Conservation (phyloP, 805 yeast genomes). For the Clavispora phyllophila region DNA sequence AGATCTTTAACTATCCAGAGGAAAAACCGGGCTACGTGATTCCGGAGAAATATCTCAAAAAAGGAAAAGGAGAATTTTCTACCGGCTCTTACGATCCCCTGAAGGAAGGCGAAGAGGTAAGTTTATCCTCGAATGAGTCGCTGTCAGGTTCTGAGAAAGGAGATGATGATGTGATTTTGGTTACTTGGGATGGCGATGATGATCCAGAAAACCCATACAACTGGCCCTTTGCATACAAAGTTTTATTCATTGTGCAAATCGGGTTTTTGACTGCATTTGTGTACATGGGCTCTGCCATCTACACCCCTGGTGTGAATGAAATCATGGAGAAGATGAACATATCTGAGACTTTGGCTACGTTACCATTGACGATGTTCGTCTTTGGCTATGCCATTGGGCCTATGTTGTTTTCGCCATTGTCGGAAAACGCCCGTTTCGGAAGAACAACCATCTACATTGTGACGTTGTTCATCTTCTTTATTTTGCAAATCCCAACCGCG, state of each 20-base stretch:
- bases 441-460: constrained; percentile 45
- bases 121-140: not conserved
- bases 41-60: constrained; percentile 25
- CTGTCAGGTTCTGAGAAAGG: not conserved
- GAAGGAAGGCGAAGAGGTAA: not conserved
- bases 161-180: constrained; percentile 10
- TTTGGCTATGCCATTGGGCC: constrained; percentile 61
- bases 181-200: constrained; percentile 35
- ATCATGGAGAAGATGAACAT: constrained; percentile 42
- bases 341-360: constrained; percentile 38
- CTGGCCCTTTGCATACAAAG: constrained; percentile 44
- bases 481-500: constrained; percentile 54
- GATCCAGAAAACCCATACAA: constrained; percentile 56
- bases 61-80: not conserved
- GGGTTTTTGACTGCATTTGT: constrained; percentile 44
- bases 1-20: constrained; percentile 18
- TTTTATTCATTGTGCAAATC: constrained; percentile 33
- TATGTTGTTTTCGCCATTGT: constrained; percentile 51
- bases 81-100: not conserved
- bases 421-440: constrained; percentile 51
- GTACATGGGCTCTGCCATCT: constrained; percentile 52
- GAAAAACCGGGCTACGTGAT: constrained; percentile 23
- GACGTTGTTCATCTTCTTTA: constrained; percentile 42
- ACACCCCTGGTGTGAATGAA: constrained; percentile 48
- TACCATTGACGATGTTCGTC: constrained; percentile 51